phyloP scores from a whole-genome alignment of 257 asterid species.

The Solanum phureja region DNA sequence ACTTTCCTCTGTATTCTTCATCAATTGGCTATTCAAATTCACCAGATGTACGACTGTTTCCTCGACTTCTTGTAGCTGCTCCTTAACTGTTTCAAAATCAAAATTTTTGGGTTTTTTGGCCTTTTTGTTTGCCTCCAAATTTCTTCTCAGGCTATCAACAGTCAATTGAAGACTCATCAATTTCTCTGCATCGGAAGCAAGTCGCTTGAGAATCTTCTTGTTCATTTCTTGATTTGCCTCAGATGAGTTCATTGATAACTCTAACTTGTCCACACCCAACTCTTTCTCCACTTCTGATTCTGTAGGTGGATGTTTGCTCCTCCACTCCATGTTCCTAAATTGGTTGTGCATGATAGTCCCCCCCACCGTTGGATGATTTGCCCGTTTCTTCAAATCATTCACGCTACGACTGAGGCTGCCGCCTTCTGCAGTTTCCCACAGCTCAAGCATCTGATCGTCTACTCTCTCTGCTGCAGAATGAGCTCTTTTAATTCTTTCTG shows the following conservation, averaged over 20 bases:
- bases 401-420: constrained; percentile 23
- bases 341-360: constrained; percentile 37
- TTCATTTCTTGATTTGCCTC: constrained; percentile 30
- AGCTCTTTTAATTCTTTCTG: constrained; percentile 24
- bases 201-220: constrained; percentile 50
- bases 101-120: constrained; percentile 32
- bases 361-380: constrained; percentile 26
- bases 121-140: constrained; percentile 39
- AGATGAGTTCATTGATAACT: constrained; percentile 19
- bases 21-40: constrained; percentile 54
- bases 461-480: constrained; percentile 16
- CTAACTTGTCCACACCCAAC: constrained; percentile 53
- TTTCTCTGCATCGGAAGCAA: constrained; percentile 55
- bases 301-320: constrained; percentile 38
- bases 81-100: constrained; percentile 44
- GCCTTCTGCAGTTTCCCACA: constrained; percentile 64
- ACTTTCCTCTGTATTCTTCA: constrained; percentile 45
- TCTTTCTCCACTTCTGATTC: constrained; percentile 69
- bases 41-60: constrained; percentile 40
- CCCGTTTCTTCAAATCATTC: constrained; percentile 32
- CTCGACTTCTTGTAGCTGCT: constrained; percentile 75
- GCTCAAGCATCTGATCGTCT: constrained; percentile 78
- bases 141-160: constrained; percentile 38
- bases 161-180: constrained; percentile 45
- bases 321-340: constrained; percentile 20